Evolutionary conservation across 805 yeast species (phyloP).

Genomic region (Torulaspora maleeae): DNA sequence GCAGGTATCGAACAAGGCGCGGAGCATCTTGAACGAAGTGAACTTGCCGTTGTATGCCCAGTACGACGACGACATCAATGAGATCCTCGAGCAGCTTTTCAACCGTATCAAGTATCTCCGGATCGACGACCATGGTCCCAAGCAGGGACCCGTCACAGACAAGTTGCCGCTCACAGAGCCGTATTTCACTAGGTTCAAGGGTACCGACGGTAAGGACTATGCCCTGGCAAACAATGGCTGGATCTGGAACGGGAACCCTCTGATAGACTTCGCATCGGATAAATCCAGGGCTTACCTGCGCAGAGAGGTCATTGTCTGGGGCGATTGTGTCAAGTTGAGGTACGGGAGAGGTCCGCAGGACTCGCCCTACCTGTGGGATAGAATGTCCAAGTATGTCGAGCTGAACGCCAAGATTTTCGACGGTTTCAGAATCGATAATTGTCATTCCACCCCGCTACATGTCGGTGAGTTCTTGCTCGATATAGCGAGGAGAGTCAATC

Average conservation of each 20-base stretch:
- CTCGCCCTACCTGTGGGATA: slow-evolving; percentile 83
- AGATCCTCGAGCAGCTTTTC: slow-evolving; percentile 62
- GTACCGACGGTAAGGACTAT: slow-evolving; percentile 51
- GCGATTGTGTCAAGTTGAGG: slow-evolving; percentile 90
- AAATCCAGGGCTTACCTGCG: slow-evolving; percentile 76
- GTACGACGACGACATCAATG: slow-evolving; percentile 68
- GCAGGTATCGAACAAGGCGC: slow-evolving; percentile 40
- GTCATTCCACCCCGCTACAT: slow-evolving; percentile 93
- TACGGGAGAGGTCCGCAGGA: slow-evolving; percentile 76
- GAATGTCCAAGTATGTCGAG: slow-evolving; percentile 75
- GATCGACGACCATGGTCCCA: slow-evolving; percentile 78
- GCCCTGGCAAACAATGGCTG: slow-evolving; percentile 94
- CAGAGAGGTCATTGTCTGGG: slow-evolving; percentile 95
- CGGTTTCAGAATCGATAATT: slow-evolving; percentile 91
- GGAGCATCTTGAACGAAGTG: slow-evolving; percentile 63
- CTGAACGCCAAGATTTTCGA: slow-evolving; percentile 68
- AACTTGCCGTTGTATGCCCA: slow-evolving; percentile 66
- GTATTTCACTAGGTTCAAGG: slow-evolving; percentile 71
- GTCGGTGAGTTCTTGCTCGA: slow-evolving; percentile 88
- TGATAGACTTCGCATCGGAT: slow-evolving; percentile 85
- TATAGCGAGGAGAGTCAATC: slow-evolving; percentile 78
- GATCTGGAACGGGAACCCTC: slow-evolving; percentile 97
- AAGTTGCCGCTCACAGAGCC: slow-evolving; percentile 71
- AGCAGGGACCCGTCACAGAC: slow-evolving; percentile 58
- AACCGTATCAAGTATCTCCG: slow-evolving; percentile 75